Base-by-base conservation (phyloP, 345 rosid species). In the Geranium rotundifolium region DNA sequence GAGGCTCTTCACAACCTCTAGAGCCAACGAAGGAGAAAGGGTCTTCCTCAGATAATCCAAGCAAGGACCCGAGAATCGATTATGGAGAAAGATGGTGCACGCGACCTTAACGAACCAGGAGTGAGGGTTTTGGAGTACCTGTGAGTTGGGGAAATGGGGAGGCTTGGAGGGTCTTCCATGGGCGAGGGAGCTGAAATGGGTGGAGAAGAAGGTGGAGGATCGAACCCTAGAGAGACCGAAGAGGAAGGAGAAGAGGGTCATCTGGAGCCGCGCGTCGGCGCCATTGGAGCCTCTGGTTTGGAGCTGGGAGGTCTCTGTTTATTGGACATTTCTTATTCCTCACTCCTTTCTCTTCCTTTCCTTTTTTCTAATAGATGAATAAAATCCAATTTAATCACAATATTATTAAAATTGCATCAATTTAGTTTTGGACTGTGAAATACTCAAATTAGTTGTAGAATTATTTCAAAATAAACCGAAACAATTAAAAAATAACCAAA, bases 101-200 rank as follows among this genome's bases (percentile, higher is more conserved):
- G 78, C 81, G 68, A 87, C 79, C 78, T 92, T 89, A 66, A 82
- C 85, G 57, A 89, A 76, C 97, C 95, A 92, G 46, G 85, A 73
- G 59, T 85, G 85, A 17, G 70, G 67, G 61, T 56, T 61, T 23
- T 73, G 68, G 8, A 65, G 63, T 30, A 56, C 79, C 67, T 71
- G 81, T 17, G 61, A 67, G 19, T 34, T 8, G 41, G 19, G 71
- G 61, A 59, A 70, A 61, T 27, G 80, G 79, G 16, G 70, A 67
- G 54, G 79, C 41, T 4, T 4, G 41, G 41, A 34, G 41, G 41
- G 69, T 69, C 84, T 85, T 56, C 87, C 90, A 17, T 69, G 72
- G 57, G 76, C 29, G 29, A 77, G 85, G 30, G 62, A n/a, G 68
- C 84, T 87, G 69, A 72, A 69, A 54, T 61, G 69, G 37, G 73